Percentiles rank a stretch among this genome's conserved stretches.
Evolutionary conservation across 306 rosid species (phyloP).

Genomic region (Pyrus bretschneideri): DNA sequence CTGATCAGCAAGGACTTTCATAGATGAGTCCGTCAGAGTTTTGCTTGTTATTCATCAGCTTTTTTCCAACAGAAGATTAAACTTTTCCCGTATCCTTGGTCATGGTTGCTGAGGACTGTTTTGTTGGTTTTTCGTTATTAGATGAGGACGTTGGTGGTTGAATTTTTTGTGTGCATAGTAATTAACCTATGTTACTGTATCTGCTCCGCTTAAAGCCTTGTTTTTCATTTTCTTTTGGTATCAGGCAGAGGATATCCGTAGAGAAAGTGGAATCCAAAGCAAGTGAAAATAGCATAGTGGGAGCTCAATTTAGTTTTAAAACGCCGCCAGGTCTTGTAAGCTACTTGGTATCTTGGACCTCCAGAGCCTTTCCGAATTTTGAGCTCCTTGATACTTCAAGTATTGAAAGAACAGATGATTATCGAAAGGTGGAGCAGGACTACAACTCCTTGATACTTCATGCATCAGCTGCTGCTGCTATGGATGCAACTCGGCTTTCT

Average conservation of each 20-base stretch:
- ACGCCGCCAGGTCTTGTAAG: slow-evolving; percentile 3
- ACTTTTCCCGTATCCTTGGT: neutral
- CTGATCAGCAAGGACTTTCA: neutral
- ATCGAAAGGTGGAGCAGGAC: no score
- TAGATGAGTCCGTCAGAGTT: neutral
- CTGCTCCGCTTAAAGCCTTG: neutral
- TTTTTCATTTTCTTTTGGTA: neutral
- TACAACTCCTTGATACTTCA: slow-evolving; percentile 8
- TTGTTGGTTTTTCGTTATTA: neutral
- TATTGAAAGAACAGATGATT: slow-evolving; percentile 25
- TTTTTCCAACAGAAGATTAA: neutral
- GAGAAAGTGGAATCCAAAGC: slow-evolving; percentile 39
- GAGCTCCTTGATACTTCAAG: slow-evolving; percentile 8
- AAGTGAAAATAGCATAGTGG: slow-evolving; percentile 29
- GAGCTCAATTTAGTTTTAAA: slow-evolving; percentile 71
- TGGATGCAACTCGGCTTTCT: slow-evolving; percentile 41
- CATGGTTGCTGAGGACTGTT: neutral
- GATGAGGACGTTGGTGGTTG: neutral
- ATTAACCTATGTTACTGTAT: neutral
- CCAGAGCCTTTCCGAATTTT: slow-evolving; percentile 60
- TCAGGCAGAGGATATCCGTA: neutral
- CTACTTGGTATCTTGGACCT: slow-evolving; percentile 43
- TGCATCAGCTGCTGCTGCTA: slow-evolving; percentile 40
- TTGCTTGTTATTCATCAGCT: neutral
- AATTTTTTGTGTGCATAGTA: neutral